Evolutionary conservation across 129 eudicot species (phyloP).

Genomic region (Solidago caesia): DNA sequence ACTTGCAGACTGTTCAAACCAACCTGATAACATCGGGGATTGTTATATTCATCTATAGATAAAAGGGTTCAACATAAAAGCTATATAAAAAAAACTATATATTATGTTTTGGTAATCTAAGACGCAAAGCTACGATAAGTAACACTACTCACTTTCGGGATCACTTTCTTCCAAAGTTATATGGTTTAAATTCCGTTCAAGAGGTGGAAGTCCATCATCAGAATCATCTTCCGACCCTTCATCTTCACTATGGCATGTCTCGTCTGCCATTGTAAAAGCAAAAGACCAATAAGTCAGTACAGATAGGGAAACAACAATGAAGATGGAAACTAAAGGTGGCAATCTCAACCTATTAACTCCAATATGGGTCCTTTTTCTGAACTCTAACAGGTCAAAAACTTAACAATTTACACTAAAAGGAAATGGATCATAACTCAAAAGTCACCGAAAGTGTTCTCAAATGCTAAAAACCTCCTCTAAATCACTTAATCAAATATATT

Average conservation of each 20-base stretch:
- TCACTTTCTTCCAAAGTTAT: constrained; percentile 63
- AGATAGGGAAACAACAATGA: neutral
- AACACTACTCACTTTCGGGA: constrained; percentile 56
- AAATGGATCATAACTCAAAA: too few relatives aligned
- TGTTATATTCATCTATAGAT: constrained; percentile 15
- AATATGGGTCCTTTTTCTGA: too few relatives aligned
- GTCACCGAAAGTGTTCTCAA: too few relatives aligned
- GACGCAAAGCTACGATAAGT: constrained; percentile 15
- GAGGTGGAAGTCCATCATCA: constrained; percentile 99
- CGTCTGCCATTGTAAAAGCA: constrained; percentile 36
- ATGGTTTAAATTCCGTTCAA: constrained; percentile 86
- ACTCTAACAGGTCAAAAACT: too few relatives aligned
- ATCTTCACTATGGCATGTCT: constrained; percentile 35
- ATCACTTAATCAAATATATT: too few relatives aligned
- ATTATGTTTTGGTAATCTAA: constrained; percentile 4
- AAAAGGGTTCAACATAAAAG: constrained; percentile 9
- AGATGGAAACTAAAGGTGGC: neutral
- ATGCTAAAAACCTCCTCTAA: too few relatives aligned
- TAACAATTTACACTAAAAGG: too few relatives aligned
- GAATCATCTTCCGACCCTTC: constrained; percentile 57
- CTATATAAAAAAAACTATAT: constrained; percentile 12
- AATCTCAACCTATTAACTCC: too few relatives aligned
- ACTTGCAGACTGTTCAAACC: constrained; percentile 16
- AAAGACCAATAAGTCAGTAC: neutral
- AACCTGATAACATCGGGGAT: constrained; percentile 20